Conservation (phyloP, 108 stramenopile genomes). For the Asterionellopsis glacialis region DNA sequence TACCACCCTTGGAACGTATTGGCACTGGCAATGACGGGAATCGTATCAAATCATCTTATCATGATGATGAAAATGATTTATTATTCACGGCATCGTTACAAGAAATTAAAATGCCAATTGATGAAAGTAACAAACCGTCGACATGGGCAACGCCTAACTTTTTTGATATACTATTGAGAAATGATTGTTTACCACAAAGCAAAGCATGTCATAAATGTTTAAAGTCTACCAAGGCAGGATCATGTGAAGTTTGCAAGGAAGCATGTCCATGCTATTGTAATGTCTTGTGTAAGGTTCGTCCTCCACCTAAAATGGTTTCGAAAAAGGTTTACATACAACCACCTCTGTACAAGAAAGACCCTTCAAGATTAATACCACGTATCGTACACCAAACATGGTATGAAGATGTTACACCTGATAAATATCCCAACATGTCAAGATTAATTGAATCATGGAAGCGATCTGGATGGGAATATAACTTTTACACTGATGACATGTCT, state of each 20-base stretch:
- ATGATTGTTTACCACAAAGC: conserved; percentile 41
- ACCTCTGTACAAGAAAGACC: conserved; percentile 58
- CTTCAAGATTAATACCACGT: conserved; percentile 44
- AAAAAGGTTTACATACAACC: conserved; percentile 49
- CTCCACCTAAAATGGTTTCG: conserved; percentile 52
- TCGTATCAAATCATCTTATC: too few relatives aligned
- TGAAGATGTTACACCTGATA: conserved; percentile 52
- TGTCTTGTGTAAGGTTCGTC: conserved; percentile 54
- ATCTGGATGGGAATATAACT: conserved; percentile 56
- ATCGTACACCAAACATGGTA: conserved; percentile 72
- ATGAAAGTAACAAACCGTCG: not conserved
- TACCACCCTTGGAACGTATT: too few relatives aligned
- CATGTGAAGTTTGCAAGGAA: conserved; percentile 36
- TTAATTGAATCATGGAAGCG: conserved; percentile 60
- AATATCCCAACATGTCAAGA: conserved; percentile 65
- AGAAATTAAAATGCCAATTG: not conserved
- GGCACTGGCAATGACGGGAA: too few relatives aligned
- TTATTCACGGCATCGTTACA: not conserved
- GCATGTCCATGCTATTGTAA: conserved; percentile 69
- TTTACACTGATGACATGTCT: conserved; percentile 52
- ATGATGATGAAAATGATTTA: not conserved
- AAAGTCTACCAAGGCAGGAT: conserved; percentile 19
- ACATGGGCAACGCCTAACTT: conserved; percentile 37
- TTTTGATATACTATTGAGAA: conserved; percentile 37
- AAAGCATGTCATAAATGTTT: conserved; percentile 55